Evolutionary conservation across 202 grass and related monocot genomes (phyloP).

Genomic region (Saccharum hybrid): DNA sequence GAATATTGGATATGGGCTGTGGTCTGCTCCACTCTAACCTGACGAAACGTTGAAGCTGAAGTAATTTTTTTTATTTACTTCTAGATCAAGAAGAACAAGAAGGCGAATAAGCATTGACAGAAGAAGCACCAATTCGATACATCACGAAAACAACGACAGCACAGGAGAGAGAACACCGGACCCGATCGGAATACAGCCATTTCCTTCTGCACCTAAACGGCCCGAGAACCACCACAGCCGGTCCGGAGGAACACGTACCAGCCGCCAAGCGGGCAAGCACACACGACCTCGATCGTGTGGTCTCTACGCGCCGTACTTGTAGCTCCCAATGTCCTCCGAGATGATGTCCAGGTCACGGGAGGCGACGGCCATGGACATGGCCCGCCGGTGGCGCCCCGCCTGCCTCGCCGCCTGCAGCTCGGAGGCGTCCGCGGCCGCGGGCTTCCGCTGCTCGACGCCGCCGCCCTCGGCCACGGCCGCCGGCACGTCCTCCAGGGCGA

Average conservation of each 20-base stretch:
- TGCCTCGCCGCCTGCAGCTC: constrained; percentile 47
- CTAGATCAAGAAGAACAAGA: constrained; percentile 30
- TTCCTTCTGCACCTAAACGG: constrained; percentile 29
- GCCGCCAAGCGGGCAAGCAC: not conserved
- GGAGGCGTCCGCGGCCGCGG: constrained; percentile 38
- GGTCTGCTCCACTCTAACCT: too few relatives aligned
- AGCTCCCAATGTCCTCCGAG: constrained; percentile 50
- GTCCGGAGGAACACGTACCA: not conserved
- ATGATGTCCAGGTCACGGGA: constrained; percentile 64
- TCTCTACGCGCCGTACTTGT: constrained; percentile 53
- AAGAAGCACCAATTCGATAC: not conserved
- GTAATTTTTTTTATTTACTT: constrained; percentile 49
- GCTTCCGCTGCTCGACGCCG: constrained; percentile 58
- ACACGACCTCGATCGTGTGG: not conserved
- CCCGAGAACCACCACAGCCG: not conserved
- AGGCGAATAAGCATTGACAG: constrained; percentile 20
- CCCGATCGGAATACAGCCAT: not conserved
- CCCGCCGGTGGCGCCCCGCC: constrained; percentile 53
- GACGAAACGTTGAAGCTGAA: not conserved
- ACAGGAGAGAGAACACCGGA: constrained; percentile 4
- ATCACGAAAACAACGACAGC: constrained; percentile 30
- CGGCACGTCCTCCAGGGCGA: constrained; percentile 64
- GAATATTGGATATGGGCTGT: too few relatives aligned
- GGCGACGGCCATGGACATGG: constrained; percentile 63
- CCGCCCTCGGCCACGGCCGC: constrained; percentile 39